These are phyloP conservation scores for Fraxinus pennsylvanica DNA, from an alignment of 257 asterid genomes.

Conservation along the genomic window DNA sequence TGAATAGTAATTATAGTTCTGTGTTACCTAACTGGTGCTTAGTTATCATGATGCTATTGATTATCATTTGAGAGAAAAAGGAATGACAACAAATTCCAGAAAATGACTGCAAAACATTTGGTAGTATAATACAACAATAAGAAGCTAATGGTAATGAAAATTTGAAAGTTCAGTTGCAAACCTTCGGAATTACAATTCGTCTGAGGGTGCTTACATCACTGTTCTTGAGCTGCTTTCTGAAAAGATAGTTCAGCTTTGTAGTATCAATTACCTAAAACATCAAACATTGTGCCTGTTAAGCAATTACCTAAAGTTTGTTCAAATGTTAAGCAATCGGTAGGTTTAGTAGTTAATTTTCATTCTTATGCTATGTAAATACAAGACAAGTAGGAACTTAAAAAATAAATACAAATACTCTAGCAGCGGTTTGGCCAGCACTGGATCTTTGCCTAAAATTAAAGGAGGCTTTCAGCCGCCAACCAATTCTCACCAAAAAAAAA, in stretches of 20 bases:
- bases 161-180: not conserved
- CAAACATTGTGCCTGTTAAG: not conserved
- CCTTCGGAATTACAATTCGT: conserved; percentile 1
- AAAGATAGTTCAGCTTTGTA: not conserved
- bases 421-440: too few relatives aligned
- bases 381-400: not conserved
- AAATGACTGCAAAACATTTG: not conserved
- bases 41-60: not conserved
- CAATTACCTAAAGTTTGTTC: too few relatives aligned
- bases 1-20: not conserved
- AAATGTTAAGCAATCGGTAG: too few relatives aligned
- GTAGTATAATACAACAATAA: not conserved
- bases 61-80: not conserved
- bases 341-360: not conserved
- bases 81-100: not conserved
- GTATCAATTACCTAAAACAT: conserved; percentile 1
- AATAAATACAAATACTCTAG: not conserved
- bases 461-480: not conserved
- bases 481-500: too few relatives aligned
- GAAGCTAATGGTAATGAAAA: not conserved
- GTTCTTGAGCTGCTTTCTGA: conserved; percentile 5
- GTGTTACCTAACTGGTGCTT: not conserved
- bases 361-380: not conserved
- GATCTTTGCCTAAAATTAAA: not conserved
- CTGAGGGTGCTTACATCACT: conserved; percentile 14